phyloP scores from a whole-genome alignment of 169 alveolate genomes.

The Plasmodium gallinaceum region DNA sequence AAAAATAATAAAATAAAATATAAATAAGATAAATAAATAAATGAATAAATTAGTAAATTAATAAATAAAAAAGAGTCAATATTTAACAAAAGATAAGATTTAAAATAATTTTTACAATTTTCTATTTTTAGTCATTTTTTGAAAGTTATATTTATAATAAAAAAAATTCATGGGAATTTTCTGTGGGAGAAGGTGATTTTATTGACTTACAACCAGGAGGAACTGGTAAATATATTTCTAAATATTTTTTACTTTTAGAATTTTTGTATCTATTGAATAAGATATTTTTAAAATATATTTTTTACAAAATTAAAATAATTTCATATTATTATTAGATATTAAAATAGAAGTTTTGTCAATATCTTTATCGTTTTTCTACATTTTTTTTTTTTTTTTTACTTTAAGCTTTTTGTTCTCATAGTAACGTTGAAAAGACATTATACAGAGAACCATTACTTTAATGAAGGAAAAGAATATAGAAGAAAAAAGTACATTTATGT shows the following conservation, averaged over 20 bases:
- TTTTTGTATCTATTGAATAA: background rate
- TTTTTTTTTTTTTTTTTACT: background rate
- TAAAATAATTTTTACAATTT: background rate
- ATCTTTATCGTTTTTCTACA: background rate
- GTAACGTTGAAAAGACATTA: slow-evolving; percentile 50
- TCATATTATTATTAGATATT: background rate
- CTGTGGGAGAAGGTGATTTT: slow-evolving; percentile 54
- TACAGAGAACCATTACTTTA: slow-evolving; percentile 46
- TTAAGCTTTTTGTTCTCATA: slow-evolving; percentile 64
- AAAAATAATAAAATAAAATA: slow-evolving; percentile 5
- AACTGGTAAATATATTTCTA: slow-evolving; percentile 29
- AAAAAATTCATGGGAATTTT: slow-evolving; percentile 28
- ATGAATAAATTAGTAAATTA: slow-evolving; percentile 21
- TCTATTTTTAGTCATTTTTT: slow-evolving; percentile 48
- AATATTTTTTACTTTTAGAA: background rate
- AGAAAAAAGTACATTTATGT: background rate
- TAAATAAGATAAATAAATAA: slow-evolving; percentile 21
- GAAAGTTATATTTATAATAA: slow-evolving; percentile 58
- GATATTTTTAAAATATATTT: background rate
- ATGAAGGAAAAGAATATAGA: background rate
- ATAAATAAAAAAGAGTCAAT: slow-evolving; percentile 34
- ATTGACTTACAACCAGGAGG: slow-evolving; percentile 65
- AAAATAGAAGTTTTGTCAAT: no score
- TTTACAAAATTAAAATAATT: background rate
- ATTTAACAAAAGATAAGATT: background rate